Conservation (phyloP, 164 flowering plant genomes). For the Protea cynaroides region DNA sequence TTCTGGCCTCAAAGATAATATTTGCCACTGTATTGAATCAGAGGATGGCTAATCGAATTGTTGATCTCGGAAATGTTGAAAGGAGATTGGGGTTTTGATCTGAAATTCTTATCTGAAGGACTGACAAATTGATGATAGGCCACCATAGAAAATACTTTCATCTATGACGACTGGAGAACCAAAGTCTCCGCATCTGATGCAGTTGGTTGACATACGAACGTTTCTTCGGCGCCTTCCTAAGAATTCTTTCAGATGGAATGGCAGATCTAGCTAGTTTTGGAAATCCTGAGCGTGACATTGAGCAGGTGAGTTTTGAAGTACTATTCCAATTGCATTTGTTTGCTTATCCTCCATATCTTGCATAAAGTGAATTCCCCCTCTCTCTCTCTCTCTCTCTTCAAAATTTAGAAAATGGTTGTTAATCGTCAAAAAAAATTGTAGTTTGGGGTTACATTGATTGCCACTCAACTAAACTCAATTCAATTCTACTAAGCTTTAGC, state of each 20-base stretch:
- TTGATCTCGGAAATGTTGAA: too few species aligned
- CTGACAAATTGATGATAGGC: neutral
- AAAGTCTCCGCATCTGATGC: neutral
- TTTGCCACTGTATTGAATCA: too few species aligned
- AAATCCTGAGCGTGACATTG: slow-evolving; percentile 1
- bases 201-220: neutral
- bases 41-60: too few species aligned
- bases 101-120: neutral
- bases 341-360: neutral
- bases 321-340: neutral
- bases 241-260: slow-evolving; percentile 6
- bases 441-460: too few species aligned
- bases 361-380: too few species aligned
- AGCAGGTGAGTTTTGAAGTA: neutral
- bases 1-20: too few species aligned
- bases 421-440: too few species aligned
- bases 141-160: neutral
- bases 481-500: too few species aligned
- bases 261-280: slow-evolving; percentile 2
- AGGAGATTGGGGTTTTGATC: too few species aligned
- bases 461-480: too few species aligned
- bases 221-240: neutral
- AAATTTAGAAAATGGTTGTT: too few species aligned
- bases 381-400: too few species aligned
- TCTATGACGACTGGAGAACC: neutral